Base-by-base conservation (phyloP, 2,329 filamentous ascomycete species). In the Xylaria sp. region DNA sequence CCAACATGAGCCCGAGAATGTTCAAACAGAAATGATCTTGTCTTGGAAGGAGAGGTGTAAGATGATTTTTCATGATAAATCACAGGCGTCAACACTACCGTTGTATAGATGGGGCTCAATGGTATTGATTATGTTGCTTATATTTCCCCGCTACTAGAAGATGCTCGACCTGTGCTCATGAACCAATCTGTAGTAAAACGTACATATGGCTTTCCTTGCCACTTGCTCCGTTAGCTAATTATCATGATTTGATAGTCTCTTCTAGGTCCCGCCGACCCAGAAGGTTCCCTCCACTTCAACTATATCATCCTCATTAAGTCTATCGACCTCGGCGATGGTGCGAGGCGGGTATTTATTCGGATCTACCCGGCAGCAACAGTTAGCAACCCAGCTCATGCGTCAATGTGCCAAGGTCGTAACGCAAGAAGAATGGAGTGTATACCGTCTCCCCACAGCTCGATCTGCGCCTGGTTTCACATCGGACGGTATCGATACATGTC, bases 401-500 rank as follows among this genome's bases (percentile, higher is more conserved):
- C 28, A 7, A 54, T 46, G 23, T 18, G 9, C 10, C 3, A 7
- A 15, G 0, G 3, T 12, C 8, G 6, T 6, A 6, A 10, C 15
- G 13, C 13, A 9, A n/a, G 15, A 34, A 25, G 6, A 18, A 54
- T 8, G 25, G 37, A 12, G 15, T 5, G 28, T 18, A 41, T 23
- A 62, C 57, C 31, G 5, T 75, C 67, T 2, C 76, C 75, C 79
- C 77, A 80, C 0, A 80, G 57, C 65, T 80, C 77, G 6, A 75
- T 59, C 55, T 80, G 78, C 3, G 74, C 75, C 46, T 76, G 71
- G 55, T 80, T 80, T 51, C 74, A 76, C 69, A 80, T 63, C 18
- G 78, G 79, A 25, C 79, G 68, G 48, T 78, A 80, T 3, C 75
- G 70, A 60, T 76, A 78, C 78, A 81, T 79, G 50, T 80, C 79